phyloP scores from a whole-genome alignment of 805 yeast species.

The Myxozyma geophila region DNA sequence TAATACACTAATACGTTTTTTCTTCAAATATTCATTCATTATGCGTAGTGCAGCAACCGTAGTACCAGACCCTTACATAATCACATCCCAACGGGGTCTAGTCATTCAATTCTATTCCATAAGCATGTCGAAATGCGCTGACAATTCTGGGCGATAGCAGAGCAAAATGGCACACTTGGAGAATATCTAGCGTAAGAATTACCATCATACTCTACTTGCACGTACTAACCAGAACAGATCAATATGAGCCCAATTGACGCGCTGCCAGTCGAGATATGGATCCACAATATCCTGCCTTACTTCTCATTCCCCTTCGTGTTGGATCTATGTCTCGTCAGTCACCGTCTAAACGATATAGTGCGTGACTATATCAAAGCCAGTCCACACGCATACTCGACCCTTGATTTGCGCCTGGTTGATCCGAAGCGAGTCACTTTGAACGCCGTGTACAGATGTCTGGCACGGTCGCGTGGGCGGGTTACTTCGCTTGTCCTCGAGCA shows the following conservation, averaged over 20 bases:
- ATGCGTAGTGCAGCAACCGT: not conserved
- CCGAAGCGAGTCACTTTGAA: conserved; percentile 4
- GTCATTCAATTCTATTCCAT: too few relatives aligned
- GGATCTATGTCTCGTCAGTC: conserved; percentile 3
- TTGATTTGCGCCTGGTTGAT: not conserved
- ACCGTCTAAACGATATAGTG: not conserved
- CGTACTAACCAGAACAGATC: not conserved
- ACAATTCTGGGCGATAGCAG: too few relatives aligned
- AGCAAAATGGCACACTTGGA: not conserved
- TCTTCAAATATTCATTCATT: too few relatives aligned
- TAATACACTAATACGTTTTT: too few relatives aligned
- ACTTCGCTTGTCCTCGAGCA: not conserved
- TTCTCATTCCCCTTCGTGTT: conserved; percentile 4
- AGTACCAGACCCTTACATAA: not conserved
- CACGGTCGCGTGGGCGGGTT: conserved; percentile 1
- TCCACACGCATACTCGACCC: not conserved
- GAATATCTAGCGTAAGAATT: not conserved
- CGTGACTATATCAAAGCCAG: conserved; percentile 4
- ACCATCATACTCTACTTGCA: not conserved
- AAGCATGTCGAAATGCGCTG: not conserved
- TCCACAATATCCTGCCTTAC: conserved; percentile 7
- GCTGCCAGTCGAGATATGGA: conserved; percentile 16
- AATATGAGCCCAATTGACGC: not conserved
- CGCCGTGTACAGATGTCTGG: conserved; percentile 2
- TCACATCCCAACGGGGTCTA: not conserved